These are phyloP conservation scores for Cucurbita argyrosperma DNA, from an alignment of 306 rosid species.

Conservation along the genomic window DNA sequence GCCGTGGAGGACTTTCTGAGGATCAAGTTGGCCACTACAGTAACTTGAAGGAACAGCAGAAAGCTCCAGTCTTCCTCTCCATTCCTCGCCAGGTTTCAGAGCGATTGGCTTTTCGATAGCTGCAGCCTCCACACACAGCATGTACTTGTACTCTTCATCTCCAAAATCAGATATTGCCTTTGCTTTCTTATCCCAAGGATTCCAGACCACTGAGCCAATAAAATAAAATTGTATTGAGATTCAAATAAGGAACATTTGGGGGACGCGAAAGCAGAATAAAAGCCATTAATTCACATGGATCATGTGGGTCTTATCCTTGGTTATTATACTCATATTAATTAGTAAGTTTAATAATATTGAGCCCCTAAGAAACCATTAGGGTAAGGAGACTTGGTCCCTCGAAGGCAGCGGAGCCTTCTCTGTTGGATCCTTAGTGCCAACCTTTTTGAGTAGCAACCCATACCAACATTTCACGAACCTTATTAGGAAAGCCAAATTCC, in stretches of 20 bases:
- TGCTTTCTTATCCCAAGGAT: slow-evolving; percentile 99
- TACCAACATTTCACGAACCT: no score
- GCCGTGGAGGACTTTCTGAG: slow-evolving; percentile 64
- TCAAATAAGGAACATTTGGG: background rate
- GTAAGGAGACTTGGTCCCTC: no score
- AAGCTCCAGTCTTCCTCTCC: slow-evolving; percentile 90
- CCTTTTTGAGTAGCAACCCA: no score
- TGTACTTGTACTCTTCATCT: slow-evolving; percentile 86
- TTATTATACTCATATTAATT: background rate
- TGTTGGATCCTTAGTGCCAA: no score
- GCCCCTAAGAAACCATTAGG: background rate
- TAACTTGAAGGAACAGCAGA: slow-evolving; percentile 97
- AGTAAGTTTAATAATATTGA: background rate
- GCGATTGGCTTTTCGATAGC: slow-evolving; percentile 65
- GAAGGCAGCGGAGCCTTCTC: no score
- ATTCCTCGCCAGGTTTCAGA: slow-evolving; percentile 96
- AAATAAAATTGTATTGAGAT: background rate
- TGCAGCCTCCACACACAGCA: slow-evolving; percentile 95
- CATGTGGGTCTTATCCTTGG: background rate
- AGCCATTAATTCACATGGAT: background rate
- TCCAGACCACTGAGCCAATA: slow-evolving; percentile 73
- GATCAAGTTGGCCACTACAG: slow-evolving; percentile 94
- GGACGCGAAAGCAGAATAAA: background rate
- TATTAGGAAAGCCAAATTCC: no score
- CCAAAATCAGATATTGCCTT: slow-evolving; percentile 91